These are phyloP conservation scores for Xylaria cubensis DNA, from an alignment of 495 filamentous ascomycete species.

Conservation along the genomic window DNA sequence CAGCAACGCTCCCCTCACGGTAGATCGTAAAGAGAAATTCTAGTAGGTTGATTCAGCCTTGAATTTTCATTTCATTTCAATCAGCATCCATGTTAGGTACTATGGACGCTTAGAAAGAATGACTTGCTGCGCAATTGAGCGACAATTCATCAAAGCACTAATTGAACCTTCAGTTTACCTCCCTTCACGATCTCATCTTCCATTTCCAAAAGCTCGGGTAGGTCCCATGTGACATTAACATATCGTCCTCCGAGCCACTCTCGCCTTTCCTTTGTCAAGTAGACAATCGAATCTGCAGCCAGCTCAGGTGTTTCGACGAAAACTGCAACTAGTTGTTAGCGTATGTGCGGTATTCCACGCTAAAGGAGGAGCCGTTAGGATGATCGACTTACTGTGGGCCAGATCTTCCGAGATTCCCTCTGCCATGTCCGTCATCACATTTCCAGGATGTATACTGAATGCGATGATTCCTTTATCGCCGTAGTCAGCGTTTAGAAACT, in stretches of 20 bases:
- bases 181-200: slow-evolving; percentile 54
- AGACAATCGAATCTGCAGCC: slow-evolving; percentile 55
- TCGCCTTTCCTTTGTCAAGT: slow-evolving; percentile 53
- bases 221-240: slow-evolving; percentile 55
- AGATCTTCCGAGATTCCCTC: slow-evolving; percentile 14
- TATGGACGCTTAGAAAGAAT: not conserved
- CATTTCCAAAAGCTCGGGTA: slow-evolving; percentile 51
- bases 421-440: slow-evolving; percentile 54
- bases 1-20: not conserved
- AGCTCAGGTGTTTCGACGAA: slow-evolving; percentile 54
- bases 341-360: slow-evolving; percentile 4
- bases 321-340: slow-evolving; percentile 28
- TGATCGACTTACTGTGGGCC: slow-evolving; percentile 5
- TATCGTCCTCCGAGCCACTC: slow-evolving; percentile 62
- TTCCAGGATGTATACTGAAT: slow-evolving; percentile 59
- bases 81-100: not conserved
- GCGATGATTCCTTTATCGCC: slow-evolving; percentile 53
- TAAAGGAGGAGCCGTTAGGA: not conserved
- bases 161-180: slow-evolving; percentile 54
- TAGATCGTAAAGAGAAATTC: not conserved
- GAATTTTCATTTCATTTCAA: not conserved
- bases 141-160: slow-evolving; percentile 39
- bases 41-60: not conserved
- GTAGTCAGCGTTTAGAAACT: slow-evolving; percentile 55
- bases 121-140: not conserved